phyloP scores from a whole-genome alignment of 228 moss, liverwort and hornwort species.

The Sphagnum magellanicum region DNA sequence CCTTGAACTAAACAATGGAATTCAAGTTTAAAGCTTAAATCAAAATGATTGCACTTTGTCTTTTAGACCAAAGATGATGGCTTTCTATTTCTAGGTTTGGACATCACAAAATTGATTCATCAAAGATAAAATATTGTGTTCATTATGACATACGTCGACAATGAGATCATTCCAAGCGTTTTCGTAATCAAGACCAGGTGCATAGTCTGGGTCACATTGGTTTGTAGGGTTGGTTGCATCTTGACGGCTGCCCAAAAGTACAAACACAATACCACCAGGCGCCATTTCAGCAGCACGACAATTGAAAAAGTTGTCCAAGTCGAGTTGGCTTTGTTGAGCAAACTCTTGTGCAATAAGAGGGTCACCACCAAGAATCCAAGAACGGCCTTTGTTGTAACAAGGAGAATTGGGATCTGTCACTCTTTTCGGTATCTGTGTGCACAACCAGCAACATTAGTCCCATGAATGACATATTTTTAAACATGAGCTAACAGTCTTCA shows the following conservation, averaged over 20 bases:
- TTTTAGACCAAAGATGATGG: too few relatives aligned
- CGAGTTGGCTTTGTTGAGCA: constrained; percentile 26
- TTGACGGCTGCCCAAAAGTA: constrained; percentile 12
- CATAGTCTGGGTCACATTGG: constrained; percentile 30
- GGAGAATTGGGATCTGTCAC: constrained; percentile 26
- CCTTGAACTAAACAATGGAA: too few relatives aligned
- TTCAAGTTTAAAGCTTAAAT: too few relatives aligned
- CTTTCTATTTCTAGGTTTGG: too few relatives aligned
- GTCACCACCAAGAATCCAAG: constrained; percentile 39
- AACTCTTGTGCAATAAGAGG: constrained; percentile 19
- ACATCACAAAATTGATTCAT: too few relatives aligned
- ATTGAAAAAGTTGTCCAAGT: constrained; percentile 25
- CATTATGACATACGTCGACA: constrained; percentile 15
- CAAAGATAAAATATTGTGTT: too few relatives aligned
- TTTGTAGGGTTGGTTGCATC: constrained; percentile 31
- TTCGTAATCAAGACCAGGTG: constrained; percentile 27
- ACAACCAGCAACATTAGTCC: too few relatives aligned
- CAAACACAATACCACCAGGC: constrained; percentile 21
- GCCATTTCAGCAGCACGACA: constrained; percentile 23
- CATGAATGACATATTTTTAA: too few relatives aligned
- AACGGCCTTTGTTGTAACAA: constrained; percentile 24
- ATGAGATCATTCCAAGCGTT: constrained; percentile 33
- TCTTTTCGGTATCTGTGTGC: constrained; percentile 15
- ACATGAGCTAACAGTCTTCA: too few relatives aligned
- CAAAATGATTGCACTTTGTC: too few relatives aligned